Evolutionary conservation across 768 basidiomycete species (phyloP).

Genomic region (Amanita rubescens): DNA sequence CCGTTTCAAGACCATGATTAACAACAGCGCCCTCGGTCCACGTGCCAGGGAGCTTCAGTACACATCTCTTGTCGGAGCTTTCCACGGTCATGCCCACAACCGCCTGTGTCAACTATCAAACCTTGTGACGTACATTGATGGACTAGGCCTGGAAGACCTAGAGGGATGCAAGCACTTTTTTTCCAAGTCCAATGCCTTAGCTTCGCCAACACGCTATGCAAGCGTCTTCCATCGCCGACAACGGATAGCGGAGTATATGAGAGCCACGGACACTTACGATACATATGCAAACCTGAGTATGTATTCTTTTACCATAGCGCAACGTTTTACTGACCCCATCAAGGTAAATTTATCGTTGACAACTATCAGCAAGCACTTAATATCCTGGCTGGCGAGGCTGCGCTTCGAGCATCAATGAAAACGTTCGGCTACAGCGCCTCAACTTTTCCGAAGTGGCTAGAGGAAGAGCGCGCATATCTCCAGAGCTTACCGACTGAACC

Average conservation of each 20-base stretch:
- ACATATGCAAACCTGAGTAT: conserved; percentile 18
- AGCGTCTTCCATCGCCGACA: conserved; percentile 17
- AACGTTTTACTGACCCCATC: too few relatives aligned
- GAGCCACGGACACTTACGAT: conserved; percentile 14
- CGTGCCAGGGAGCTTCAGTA: conserved; percentile 1
- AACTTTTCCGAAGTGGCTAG: conserved; percentile 14
- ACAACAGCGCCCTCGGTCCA: conserved; percentile 13
- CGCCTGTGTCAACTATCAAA: conserved; percentile 13
- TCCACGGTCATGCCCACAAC: conserved; percentile 17
- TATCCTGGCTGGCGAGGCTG: conserved; percentile 8
- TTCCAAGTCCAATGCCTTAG: conserved; percentile 16
- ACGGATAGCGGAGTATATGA: conserved; percentile 12
- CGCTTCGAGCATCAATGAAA: conserved; percentile 2
- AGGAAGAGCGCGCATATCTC: conserved; percentile 16
- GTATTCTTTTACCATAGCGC: background rate
- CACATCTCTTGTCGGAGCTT: conserved; percentile 13
- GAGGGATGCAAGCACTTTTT: conserved; percentile 18
- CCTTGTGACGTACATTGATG: conserved; percentile 14
- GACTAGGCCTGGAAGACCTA: conserved; percentile 14
- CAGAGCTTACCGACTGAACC: conserved; percentile 8
- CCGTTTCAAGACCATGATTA: conserved; percentile 17
- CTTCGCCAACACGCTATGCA: conserved; percentile 12
- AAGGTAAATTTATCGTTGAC: conserved; percentile 13
- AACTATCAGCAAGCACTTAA: conserved; percentile 22
- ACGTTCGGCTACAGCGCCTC: background rate